Evolutionary conservation across 1,139 yeast species (phyloP).

Genomic region (Geotrichum australiense): DNA sequence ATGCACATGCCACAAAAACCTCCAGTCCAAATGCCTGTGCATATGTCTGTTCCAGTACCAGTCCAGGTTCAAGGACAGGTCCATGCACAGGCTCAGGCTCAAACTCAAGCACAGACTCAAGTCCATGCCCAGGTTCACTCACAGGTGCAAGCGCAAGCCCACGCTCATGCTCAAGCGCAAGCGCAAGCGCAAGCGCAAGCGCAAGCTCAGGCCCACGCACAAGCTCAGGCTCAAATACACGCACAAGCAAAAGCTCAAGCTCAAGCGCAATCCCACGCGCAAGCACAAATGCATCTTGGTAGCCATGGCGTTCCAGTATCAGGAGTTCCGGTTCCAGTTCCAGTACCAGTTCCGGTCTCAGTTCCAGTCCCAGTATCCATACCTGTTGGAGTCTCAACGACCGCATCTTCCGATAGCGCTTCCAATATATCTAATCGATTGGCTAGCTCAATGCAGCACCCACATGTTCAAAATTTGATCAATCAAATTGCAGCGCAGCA

Average conservation of each 20-base stretch:
- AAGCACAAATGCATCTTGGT: neutral
- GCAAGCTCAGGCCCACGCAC: slow-evolving; percentile 13
- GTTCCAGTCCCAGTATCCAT: slow-evolving; percentile 7
- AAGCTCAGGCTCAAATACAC: slow-evolving; percentile 18
- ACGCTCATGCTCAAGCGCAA: slow-evolving; percentile 6
- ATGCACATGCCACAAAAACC: slow-evolving; percentile 13
- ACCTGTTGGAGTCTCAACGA: slow-evolving; percentile 8
- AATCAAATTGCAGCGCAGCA: slow-evolving; percentile 62
- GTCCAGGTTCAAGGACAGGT: slow-evolving; percentile 9
- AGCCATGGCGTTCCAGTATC: no score
- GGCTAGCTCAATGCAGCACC: slow-evolving; percentile 20
- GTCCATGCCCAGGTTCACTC: slow-evolving; percentile 1
- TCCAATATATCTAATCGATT: slow-evolving; percentile 8
- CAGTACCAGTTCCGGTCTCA: slow-evolving; percentile 8
- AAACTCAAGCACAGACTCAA: neutral
- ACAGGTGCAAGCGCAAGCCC: slow-evolving; percentile 12
- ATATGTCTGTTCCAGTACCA: slow-evolving; percentile 6
- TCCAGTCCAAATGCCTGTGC: slow-evolving; percentile 14
- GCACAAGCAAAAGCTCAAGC: slow-evolving; percentile 8
- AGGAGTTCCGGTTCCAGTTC: neutral
- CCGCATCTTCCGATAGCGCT: slow-evolving; percentile 10
- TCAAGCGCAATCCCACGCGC: slow-evolving; percentile 14
- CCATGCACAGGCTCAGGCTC: slow-evolving; percentile 12
- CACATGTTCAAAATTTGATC: slow-evolving; percentile 61
- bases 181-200: slow-evolving; percentile 5